These are phyloP conservation scores for Chalciporus piperatus DNA, from an alignment of 768 basidiomycete species.

Conservation along the genomic window DNA sequence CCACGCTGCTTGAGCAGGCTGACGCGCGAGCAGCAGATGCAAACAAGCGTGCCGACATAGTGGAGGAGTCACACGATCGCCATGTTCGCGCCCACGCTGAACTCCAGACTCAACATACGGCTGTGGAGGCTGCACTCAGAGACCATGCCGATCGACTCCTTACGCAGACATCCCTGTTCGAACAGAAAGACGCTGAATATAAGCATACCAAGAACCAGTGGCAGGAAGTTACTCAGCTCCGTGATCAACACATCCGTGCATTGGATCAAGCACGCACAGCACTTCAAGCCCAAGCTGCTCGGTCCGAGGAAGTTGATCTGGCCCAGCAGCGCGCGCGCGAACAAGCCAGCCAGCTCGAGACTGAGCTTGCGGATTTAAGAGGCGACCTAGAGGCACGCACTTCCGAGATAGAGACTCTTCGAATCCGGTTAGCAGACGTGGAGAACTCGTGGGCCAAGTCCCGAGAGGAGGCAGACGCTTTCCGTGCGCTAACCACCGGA, in stretches of 20 bases:
- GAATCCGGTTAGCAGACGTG: constrained; percentile 65
- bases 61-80: constrained; percentile 67
- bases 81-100: constrained; percentile 63
- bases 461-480: constrained; percentile 88
- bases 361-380: constrained; percentile 74
- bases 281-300: constrained; percentile 68
- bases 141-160: constrained; percentile 77
- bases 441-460: constrained; percentile 93
- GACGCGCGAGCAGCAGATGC: constrained; percentile 77
- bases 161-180: constrained; percentile 65
- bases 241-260: constrained; percentile 84
- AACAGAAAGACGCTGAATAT: constrained; percentile 80
- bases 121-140: constrained; percentile 61
- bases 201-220: constrained; percentile 60
- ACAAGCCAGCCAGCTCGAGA: constrained; percentile 67
- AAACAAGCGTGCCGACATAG: constrained; percentile 67
- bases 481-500: constrained; percentile 82
- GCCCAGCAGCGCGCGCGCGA: constrained; percentile 70
- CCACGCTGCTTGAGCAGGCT: constrained; percentile 73
- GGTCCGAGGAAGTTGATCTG: constrained; percentile 75
- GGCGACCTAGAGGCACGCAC: constrained; percentile 77
- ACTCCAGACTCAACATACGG: constrained; percentile 61
- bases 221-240: constrained; percentile 64
- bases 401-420: constrained; percentile 69
- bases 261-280: constrained; percentile 84